Base-by-base conservation (phyloP, 2,329 filamentous ascomycete genomes). In the Achaetomium macrosporum region DNA sequence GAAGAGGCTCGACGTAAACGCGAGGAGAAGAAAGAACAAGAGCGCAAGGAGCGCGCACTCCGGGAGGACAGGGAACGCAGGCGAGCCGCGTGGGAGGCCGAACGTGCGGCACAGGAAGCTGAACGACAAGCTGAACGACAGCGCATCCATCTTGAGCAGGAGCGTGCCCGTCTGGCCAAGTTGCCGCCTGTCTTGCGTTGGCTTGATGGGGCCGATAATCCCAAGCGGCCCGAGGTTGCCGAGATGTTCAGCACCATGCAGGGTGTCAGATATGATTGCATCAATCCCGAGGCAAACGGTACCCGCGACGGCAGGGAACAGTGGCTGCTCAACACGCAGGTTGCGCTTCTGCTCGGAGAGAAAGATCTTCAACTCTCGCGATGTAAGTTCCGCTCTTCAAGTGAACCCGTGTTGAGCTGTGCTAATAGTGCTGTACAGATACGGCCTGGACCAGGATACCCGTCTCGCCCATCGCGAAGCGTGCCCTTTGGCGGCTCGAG, bases 321-420 rank as follows among this genome's bases (percentile, higher is more conserved):
- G 59, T 86, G 83, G 82, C 67, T 85, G 51, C 73, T 85, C 46
- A 86, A 85, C 61, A 81, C 78, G 3, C 79, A 85, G 52, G 81
- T 78, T 46, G 82, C 83, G 9, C 68, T 85, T 13, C 73, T 86
- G 9, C 70, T 86, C 1, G 83, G 83, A 13, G 81, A 85, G 61
- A 84, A 83, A 62, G 83, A 86, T 59, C 68, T 84, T 17, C 69
- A 73, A 13, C 72, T 86, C 3, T 77, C 79, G 13, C 72, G 75
- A 71, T 85, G 80, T 83, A 69, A 70, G 79, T 71, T 44, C 15
- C 57, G 1, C 12, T 25, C 29, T n/a, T 16, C 10, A 8, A 19
- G 25, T 10, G 16, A 31, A 44, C 9, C 36, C 5, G 5, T 30
- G 11, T 7, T 25, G 33, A n/a, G 20, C 15, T 5, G 19, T 30